Percentiles rank a stretch among this genome's conserved stretches.
phyloP scores from a whole-genome alignment of 768 basidiomycete genomes.

The Termitomyces heimii region DNA sequence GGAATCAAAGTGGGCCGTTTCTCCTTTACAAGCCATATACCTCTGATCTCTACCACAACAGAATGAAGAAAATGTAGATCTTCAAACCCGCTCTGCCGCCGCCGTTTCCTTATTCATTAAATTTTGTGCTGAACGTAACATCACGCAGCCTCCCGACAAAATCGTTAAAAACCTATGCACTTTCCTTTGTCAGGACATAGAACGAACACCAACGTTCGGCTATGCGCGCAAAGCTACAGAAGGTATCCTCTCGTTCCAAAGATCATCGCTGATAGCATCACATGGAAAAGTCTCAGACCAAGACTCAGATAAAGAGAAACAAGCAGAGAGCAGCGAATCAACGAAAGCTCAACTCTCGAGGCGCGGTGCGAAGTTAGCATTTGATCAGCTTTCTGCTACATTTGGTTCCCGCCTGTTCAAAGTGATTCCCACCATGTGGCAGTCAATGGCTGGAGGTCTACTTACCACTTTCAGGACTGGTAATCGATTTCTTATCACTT shows the following conservation, averaged over 20 bases:
- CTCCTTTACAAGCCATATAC: background rate
- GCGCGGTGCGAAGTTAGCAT: constrained; percentile 81
- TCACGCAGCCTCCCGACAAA: constrained; percentile 87
- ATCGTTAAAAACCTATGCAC: constrained; percentile 96
- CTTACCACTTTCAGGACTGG: constrained; percentile 61
- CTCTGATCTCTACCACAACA: constrained; percentile 21
- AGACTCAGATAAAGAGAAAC: constrained; percentile 38
- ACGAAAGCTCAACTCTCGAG: constrained; percentile 66
- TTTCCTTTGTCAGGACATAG: constrained; percentile 89
- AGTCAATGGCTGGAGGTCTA: constrained; percentile 80
- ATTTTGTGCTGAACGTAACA: constrained; percentile 69
- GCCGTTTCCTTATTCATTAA: constrained; percentile 86
- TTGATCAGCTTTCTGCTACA: constrained; percentile 66
- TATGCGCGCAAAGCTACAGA: constrained; percentile 52
- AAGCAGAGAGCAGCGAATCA: constrained; percentile 48
- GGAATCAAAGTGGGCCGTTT: constrained; percentile 75
- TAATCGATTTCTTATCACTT: constrained; percentile 24
- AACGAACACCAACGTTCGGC: constrained; percentile 86
- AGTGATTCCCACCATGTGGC: constrained; percentile 92
- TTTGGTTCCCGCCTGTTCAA: constrained; percentile 73
- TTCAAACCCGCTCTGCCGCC: constrained; percentile 83
- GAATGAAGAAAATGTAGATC: constrained; percentile 84
- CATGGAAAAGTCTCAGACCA: constrained; percentile 29
- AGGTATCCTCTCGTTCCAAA: constrained; percentile 75
- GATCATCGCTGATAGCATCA: constrained; percentile 24